Percentiles rank a stretch among this genome's conserved stretches.
Conservation (phyloP, 441 rosid species). For the Capsella rubella region DNA sequence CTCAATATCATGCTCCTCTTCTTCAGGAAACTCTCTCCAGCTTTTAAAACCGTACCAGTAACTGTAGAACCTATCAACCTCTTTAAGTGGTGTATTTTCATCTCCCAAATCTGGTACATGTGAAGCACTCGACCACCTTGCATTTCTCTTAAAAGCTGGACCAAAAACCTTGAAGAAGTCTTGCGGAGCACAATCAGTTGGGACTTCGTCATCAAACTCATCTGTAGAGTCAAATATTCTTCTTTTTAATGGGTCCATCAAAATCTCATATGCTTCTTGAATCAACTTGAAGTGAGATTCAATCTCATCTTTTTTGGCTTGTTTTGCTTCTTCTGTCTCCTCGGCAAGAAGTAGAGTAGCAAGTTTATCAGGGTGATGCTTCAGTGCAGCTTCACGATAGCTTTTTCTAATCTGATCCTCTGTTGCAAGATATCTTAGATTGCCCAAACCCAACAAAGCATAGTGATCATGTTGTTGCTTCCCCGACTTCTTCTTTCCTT, state of each 20-base stretch:
- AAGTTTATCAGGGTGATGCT: slow-evolving; percentile 93
- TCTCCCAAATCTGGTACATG: slow-evolving; percentile 77
- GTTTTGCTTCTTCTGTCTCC: slow-evolving; percentile 86
- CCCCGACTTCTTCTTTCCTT: slow-evolving; percentile 62
- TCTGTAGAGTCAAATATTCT: slow-evolving; percentile 92
- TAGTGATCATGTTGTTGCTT: slow-evolving; percentile 88
- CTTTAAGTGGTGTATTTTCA: slow-evolving; percentile 65
- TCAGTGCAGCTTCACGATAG: slow-evolving; percentile 89
- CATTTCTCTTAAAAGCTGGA: slow-evolving; percentile 96
- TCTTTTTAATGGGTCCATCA: slow-evolving; percentile 85
- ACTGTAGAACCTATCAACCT: slow-evolving; percentile 76
- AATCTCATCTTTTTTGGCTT: slow-evolving; percentile 84
- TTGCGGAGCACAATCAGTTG: slow-evolving; percentile 81
- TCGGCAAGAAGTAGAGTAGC: slow-evolving; percentile 82
- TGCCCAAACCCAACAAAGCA: slow-evolving; percentile 84
- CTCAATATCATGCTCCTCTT: slow-evolving; percentile 92
- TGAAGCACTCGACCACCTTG: slow-evolving; percentile 82
- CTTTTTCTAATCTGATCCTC: slow-evolving; percentile 95
- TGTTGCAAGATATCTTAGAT: slow-evolving; percentile 89
- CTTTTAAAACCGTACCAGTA: slow-evolving; percentile 90
- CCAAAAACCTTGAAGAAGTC: slow-evolving; percentile 96
- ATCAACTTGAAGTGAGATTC: slow-evolving; percentile 86
- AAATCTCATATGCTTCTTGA: slow-evolving; percentile 89
- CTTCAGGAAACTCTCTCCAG: slow-evolving; percentile 98
- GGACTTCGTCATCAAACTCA: slow-evolving; percentile 95